Conservation (phyloP, 805 yeast genomes). For the Teunomyces aglyptinius region DNA sequence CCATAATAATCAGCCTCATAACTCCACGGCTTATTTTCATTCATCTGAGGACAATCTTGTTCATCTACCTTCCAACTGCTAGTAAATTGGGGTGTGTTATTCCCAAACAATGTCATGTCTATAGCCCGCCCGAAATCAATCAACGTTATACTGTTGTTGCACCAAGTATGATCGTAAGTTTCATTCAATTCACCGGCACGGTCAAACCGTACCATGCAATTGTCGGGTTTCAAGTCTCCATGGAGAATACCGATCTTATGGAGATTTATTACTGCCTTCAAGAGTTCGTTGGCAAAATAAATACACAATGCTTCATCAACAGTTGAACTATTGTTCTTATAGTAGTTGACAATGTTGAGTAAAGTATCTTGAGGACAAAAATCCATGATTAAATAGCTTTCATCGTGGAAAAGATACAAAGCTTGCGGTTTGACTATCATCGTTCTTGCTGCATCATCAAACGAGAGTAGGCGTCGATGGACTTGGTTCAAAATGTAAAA, state of each 20-base stretch:
- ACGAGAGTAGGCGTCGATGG: slow-evolving; percentile 37
- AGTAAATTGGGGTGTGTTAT: slow-evolving; percentile 49
- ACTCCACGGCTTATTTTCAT: slow-evolving; percentile 60
- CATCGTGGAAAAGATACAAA: slow-evolving; percentile 59
- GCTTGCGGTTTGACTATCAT: slow-evolving; percentile 49
- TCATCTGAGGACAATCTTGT: slow-evolving; percentile 74
- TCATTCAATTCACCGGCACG: slow-evolving; percentile 12
- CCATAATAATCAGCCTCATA: slow-evolving; percentile 85
- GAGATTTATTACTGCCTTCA: slow-evolving; percentile 57
- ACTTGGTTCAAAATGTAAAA: slow-evolving; percentile 66
- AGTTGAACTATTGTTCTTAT: slow-evolving; percentile 21
- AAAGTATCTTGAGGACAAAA: slow-evolving; percentile 71
- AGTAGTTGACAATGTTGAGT: slow-evolving; percentile 60
- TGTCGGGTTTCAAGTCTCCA: slow-evolving; percentile 84
- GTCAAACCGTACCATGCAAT: slow-evolving; percentile 68
- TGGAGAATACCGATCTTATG: slow-evolving; percentile 71
- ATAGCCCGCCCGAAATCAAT: slow-evolving; percentile 84
- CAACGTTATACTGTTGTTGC: slow-evolving; percentile 52
- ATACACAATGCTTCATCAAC: slow-evolving; percentile 64
- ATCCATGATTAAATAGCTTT: slow-evolving; percentile 64
- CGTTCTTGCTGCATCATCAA: slow-evolving; percentile 14
- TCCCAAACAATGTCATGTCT: slow-evolving; percentile 59
- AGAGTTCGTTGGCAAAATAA: slow-evolving; percentile 62
- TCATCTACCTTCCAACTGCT: slow-evolving; percentile 61
- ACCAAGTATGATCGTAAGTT: slow-evolving; percentile 45